These are phyloP conservation scores for Apiotrichum gamsii DNA, from an alignment of 1,284 basidiomycete genomes.

Conservation along the genomic window DNA sequence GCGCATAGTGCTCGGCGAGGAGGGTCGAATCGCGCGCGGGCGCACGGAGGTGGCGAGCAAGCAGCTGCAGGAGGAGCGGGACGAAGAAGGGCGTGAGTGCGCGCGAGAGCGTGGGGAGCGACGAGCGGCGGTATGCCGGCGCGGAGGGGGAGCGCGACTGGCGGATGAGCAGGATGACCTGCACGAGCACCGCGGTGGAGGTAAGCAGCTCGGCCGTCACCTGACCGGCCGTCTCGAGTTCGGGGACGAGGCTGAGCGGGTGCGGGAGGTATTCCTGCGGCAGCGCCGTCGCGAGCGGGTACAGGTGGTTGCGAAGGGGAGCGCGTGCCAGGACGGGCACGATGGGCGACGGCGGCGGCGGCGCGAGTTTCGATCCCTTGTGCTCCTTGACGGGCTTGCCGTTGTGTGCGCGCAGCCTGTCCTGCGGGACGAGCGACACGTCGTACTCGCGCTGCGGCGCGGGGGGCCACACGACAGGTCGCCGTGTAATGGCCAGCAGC, in stretches of 20 bases:
- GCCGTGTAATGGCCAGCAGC: conserved; percentile 63
- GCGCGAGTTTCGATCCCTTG: background rate
- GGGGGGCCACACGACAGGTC: conserved; percentile 66
- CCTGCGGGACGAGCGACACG: conserved; percentile 56
- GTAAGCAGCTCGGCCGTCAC: conserved; percentile 35
- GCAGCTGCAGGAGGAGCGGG: conserved; percentile 30
- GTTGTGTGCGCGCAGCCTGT: conserved; percentile 6
- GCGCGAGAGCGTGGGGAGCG: conserved; percentile 37
- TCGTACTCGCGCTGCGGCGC: conserved; percentile 82
- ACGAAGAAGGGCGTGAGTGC: conserved; percentile 33
- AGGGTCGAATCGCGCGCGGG: conserved; percentile 19
- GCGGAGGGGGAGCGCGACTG: conserved; percentile 7
- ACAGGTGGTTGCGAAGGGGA: conserved; percentile 52
- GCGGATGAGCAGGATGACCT: conserved; percentile 51
- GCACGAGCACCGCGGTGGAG: conserved; percentile 51
- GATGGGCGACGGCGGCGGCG: conserved; percentile 49
- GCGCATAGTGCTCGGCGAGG: conserved; percentile 60
- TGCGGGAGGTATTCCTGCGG: conserved; percentile 34
- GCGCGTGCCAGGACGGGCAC: conserved; percentile 50
- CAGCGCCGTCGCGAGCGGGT: conserved; percentile 30
- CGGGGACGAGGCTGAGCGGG: conserved; percentile 35
- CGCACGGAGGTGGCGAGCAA: conserved; percentile 32
- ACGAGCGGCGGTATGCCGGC: conserved; percentile 19
- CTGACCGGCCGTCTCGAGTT: conserved; percentile 22
- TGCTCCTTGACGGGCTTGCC: background rate